Base-by-base conservation (phyloP, 2,329 filamentous ascomycete genomes). In the Diplodia seriata region DNA sequence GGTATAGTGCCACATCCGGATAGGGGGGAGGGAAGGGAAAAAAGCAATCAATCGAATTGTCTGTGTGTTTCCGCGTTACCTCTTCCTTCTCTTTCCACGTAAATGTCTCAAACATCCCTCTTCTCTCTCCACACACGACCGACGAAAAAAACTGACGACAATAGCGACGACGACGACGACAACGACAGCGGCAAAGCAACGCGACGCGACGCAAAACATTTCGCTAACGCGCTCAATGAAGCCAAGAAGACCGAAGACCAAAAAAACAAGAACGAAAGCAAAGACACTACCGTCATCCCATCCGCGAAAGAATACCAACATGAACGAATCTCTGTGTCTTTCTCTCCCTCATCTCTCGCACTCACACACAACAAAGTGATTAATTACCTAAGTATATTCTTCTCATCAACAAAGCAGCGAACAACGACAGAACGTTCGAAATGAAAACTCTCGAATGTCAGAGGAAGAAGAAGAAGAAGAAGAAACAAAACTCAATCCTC, bases 351-450 rank as follows among this genome's bases (percentile, higher is more conserved):
- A 20, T 47, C 43, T 47, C 43, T 9, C 43, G 4, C n/a, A 47
- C 14, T 20, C 43, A 15, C 43, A 47, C 43, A 11, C 43, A 47
- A 47, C n/a, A 11, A 47, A 47, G 43, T 20, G 8, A 47, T 47
- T 47, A 47, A 47, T 47, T 47, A 47, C 43, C 43, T 47, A 47
- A n/a, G 43, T 47, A 20, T 47, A 20, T 47, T 43, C 40, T 47
- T 36, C 33, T 36, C 33, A 36, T 36, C 33, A 36, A 36, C 33
- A 36, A 36, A 36, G 2, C 8, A 36, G 11, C 33, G 11, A 36
- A 36, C 43, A 20, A 47, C 40, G n/a, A 47, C 43, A 47, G 14
- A n/a, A 47, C 18, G 9, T 9, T 11, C 3, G 43, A 47, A 20
- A n/a, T 20, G 8, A 47, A 47, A 47, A n/a, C 9, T 9, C 33